These are phyloP conservation scores for Diaporthe eres DNA, from an alignment of 2,329 filamentous ascomycete species.

Conservation along the genomic window DNA sequence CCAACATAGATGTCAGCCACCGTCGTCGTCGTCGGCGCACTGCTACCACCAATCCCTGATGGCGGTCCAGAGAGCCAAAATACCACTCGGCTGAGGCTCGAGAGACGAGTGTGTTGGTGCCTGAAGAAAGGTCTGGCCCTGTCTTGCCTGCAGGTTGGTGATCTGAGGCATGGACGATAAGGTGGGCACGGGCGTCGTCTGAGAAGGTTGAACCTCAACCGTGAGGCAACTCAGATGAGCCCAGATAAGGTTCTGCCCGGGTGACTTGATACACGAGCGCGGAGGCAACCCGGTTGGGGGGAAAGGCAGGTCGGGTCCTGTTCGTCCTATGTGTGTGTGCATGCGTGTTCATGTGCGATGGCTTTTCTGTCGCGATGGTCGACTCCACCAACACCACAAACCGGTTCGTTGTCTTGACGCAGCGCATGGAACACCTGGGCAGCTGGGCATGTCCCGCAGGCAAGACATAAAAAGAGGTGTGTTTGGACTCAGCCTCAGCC, in stretches of 20 bases:
- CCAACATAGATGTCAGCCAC: not conserved
- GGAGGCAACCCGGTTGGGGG: not conserved
- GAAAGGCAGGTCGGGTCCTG: not conserved
- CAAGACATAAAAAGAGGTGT: not conserved
- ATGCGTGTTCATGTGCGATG: not conserved
- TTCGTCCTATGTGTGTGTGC: not conserved
- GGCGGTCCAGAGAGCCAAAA: not conserved
- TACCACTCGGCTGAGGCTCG: not conserved
- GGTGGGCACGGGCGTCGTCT: not conserved
- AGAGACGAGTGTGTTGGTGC: not conserved
- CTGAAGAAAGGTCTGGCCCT: not conserved
- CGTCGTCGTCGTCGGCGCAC: not conserved
- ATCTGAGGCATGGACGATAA: constrained; percentile 7
- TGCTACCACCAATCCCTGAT: not conserved
- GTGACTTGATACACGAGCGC: constrained; percentile 8
- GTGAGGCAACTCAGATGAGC: not conserved
- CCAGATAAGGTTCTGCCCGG: constrained; percentile 11
- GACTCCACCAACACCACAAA: not conserved
- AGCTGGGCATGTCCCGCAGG: not conserved
- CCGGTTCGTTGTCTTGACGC: not conserved
- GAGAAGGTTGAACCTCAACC: constrained; percentile 23
- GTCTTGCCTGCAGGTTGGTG: constrained; percentile 2
- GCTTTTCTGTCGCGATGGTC: not conserved
- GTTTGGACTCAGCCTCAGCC: not conserved
- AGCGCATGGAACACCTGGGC: constrained; percentile 20